Evolutionary conservation across 202 grass and related monocot species (phyloP).

Genomic region (Schoenoplectus tabernaemontani): DNA sequence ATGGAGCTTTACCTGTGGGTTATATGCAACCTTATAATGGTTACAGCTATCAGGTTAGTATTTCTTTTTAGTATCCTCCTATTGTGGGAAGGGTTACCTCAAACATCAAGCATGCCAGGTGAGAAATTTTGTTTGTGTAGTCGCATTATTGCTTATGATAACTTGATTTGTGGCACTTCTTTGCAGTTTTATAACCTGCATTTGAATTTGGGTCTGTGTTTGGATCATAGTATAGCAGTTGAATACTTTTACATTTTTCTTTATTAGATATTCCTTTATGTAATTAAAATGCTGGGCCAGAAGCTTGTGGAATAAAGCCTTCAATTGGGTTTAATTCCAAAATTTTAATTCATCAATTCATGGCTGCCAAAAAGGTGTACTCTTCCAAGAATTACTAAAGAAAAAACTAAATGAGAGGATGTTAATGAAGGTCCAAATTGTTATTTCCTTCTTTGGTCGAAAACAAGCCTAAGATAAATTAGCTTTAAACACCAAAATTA

Average conservation of each 20-base stretch:
- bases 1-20: slow-evolving; percentile 82
- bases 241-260: neutral
- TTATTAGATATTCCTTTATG: neutral
- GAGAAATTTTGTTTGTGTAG: neutral
- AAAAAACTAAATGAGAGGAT: neutral
- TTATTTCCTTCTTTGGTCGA: neutral
- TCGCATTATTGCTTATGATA: neutral
- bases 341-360: neutral
- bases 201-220: slow-evolving; percentile 1
- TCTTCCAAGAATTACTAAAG: neutral
- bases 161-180: neutral
- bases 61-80: slow-evolving; percentile 8
- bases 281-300: neutral
- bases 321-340: slow-evolving; percentile 1
- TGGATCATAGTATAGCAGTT: neutral
- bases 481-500: neutral
- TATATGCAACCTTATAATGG: slow-evolving; percentile 93
- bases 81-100: neutral
- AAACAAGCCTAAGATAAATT: neutral
- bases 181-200: neutral
- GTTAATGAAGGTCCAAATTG: neutral
- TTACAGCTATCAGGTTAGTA: slow-evolving; percentile 77
- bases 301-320: neutral
- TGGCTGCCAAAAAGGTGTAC: neutral
- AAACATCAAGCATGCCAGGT: neutral